A percentile compares a stretch with the other conserved stretches of the same genome.
Conservation (phyloP, 2,329 filamentous ascomycete species). For the Microdochium nivale region DNA sequence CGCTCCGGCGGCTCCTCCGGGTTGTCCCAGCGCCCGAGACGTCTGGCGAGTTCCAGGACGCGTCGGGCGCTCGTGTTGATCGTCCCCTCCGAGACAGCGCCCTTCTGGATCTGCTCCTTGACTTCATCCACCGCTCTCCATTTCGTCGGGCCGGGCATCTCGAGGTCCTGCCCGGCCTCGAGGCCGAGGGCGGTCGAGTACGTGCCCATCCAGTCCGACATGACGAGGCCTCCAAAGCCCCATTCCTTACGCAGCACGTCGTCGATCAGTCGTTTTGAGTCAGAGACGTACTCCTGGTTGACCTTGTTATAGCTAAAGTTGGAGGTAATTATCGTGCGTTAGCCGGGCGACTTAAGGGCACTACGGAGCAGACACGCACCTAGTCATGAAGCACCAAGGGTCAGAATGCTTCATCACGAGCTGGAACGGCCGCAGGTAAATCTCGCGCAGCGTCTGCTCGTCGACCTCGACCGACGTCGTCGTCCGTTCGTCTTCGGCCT, state of each 20-base stretch:
- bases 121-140: not conserved
- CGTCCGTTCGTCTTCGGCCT: constrained; percentile 61
- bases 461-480: constrained; percentile 56
- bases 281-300: constrained; percentile 53
- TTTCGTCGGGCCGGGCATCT: constrained; percentile 27
- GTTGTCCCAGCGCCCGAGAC: not conserved
- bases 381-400: constrained; percentile 62
- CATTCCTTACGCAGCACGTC: constrained; percentile 53
- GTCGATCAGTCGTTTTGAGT: constrained; percentile 45
- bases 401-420: constrained; percentile 44
- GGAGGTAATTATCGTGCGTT: not conserved
- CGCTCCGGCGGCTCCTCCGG: constrained; percentile 39
- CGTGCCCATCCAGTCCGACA: constrained; percentile 30
- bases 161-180: constrained; percentile 30
- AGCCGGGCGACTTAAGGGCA: not conserved
- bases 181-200: constrained; percentile 25
- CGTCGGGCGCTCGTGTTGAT: not conserved
- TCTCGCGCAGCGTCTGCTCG: constrained; percentile 57
- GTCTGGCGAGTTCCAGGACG: not conserved
- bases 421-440: constrained; percentile 69
- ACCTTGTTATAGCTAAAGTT: constrained; percentile 56
- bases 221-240: constrained; percentile 39
- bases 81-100: not conserved
- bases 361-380: constrained; percentile 15
- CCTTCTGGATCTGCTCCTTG: not conserved